phyloP scores from a whole-genome alignment of 2,329 filamentous ascomycete genomes.

The Xenoacremonium recifei region DNA sequence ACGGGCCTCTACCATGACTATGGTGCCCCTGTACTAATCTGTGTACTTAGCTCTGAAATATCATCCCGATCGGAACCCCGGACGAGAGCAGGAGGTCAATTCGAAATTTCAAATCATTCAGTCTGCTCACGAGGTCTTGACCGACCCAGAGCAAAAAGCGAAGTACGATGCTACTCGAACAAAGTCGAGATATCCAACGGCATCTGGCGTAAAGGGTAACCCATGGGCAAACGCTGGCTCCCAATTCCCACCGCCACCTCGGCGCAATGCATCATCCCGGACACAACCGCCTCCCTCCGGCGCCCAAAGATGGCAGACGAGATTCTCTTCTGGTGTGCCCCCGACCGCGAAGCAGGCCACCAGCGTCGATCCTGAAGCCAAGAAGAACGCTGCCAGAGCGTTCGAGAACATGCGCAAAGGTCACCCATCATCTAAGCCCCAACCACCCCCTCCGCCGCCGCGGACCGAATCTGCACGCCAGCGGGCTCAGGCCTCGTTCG shows the following conservation, averaged over 20 bases:
- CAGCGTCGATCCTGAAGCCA: constrained; percentile 34
- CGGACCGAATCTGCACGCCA: constrained; percentile 53
- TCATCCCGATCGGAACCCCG: constrained; percentile 87
- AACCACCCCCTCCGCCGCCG: constrained; percentile 39
- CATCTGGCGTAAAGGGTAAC: constrained; percentile 57
- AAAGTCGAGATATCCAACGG: constrained; percentile 40
- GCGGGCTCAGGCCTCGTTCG: constrained; percentile 55
- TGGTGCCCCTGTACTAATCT: too few species aligned
- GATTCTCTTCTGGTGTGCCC: constrained; percentile 40
- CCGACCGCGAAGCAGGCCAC: constrained; percentile 41
- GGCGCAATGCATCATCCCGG: constrained; percentile 29
- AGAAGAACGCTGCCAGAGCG: constrained; percentile 40
- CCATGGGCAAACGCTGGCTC: constrained; percentile 52
- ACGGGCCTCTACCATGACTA: constrained; percentile 26
- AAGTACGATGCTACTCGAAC: constrained; percentile 52
- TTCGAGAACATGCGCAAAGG: constrained; percentile 44
- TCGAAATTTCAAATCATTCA: constrained; percentile 85
- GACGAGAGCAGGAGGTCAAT: constrained; percentile 75
- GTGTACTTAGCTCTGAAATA: constrained; percentile 67
- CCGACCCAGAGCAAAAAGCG: constrained; percentile 47
- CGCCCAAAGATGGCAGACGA: constrained; percentile 43
- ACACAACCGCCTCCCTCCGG: constrained; percentile 33
- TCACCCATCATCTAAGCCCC: constrained; percentile 26
- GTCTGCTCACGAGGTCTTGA: constrained; percentile 75
- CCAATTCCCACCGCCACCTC: constrained; percentile 51